A percentile compares a stretch with the other conserved stretches of the same genome.
Evolutionary conservation across 257 asterid species (phyloP).

Genomic region (Solanum pinnatisectum): DNA sequence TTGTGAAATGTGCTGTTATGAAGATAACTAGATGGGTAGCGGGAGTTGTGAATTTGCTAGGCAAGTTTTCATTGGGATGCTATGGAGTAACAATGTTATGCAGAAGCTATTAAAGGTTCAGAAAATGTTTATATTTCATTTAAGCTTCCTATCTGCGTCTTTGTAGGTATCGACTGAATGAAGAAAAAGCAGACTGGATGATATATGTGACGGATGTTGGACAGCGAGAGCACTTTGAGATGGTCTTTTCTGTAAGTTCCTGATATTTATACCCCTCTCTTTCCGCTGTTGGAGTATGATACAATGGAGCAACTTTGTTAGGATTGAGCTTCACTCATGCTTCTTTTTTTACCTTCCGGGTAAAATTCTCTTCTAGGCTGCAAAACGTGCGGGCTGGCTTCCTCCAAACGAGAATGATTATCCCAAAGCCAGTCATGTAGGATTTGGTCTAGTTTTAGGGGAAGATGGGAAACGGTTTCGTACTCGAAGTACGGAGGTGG

Average conservation of each 20-base stretch:
- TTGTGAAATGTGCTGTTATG: neutral
- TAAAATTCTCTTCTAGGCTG: slow-evolving; percentile 54
- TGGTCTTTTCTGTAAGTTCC: slow-evolving; percentile 74
- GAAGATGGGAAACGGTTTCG: slow-evolving; percentile 89
- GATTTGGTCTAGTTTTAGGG: slow-evolving; percentile 89
- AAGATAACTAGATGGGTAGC: neutral
- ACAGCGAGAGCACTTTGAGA: slow-evolving; percentile 88
- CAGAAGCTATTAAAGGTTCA: neutral
- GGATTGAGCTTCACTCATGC: neutral
- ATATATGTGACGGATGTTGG: slow-evolving; percentile 88
- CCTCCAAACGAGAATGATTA: slow-evolving; percentile 54
- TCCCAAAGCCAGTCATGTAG: slow-evolving; percentile 82
- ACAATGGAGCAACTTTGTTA: neutral
- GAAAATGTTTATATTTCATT: neutral
- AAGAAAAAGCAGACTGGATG: slow-evolving; percentile 93
- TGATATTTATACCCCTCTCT: neutral
- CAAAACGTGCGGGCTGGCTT: slow-evolving; percentile 85
- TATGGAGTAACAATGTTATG: neutral
- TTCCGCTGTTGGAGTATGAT: neutral
- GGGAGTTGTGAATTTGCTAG: neutral
- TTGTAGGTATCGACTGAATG: slow-evolving; percentile 80
- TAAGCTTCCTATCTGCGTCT: neutral
- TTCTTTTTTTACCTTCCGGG: neutral
- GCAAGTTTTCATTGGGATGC: neutral
- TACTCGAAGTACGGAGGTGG: slow-evolving; percentile 88